Conservation (phyloP, 1,284 basidiomycete species). For the Sphaerobolus stellatus region DNA sequence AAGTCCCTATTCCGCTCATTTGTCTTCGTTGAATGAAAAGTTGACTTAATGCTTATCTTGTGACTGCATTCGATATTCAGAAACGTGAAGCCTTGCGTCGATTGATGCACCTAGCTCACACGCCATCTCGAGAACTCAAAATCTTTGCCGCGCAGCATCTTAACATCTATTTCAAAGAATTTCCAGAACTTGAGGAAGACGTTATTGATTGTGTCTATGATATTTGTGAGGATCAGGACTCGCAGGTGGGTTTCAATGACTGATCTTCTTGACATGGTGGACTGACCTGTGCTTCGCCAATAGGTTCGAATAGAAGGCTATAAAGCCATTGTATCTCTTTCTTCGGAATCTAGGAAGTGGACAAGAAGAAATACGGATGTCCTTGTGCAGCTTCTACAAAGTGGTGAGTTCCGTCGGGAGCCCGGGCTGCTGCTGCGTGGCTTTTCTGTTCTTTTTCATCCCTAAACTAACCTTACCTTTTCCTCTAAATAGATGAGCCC, state of each 20-base stretch:
- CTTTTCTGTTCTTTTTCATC: neutral
- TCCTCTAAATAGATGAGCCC: slow-evolving; percentile 51
- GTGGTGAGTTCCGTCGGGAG: no score
- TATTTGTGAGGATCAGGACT: slow-evolving; percentile 65
- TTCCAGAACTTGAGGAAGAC: slow-evolving; percentile 66
- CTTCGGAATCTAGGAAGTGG: slow-evolving; percentile 56
- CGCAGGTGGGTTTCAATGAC: slow-evolving; percentile 40
- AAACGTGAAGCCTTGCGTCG: slow-evolving; percentile 35
- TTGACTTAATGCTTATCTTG: neutral
- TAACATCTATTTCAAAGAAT: slow-evolving; percentile 58
- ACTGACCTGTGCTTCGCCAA: slow-evolving; percentile 9
- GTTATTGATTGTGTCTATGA: slow-evolving; percentile 74
- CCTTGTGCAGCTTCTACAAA: slow-evolving; percentile 69
- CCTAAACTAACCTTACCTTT: slow-evolving; percentile 9
- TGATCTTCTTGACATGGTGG: slow-evolving; percentile 4
- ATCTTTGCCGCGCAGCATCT: slow-evolving; percentile 59
- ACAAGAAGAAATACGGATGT: slow-evolving; percentile 71
- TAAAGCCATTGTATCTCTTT: slow-evolving; percentile 59
- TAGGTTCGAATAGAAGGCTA: slow-evolving; percentile 71
- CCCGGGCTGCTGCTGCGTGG: no score
- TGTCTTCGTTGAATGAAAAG: neutral
- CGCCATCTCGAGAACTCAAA: slow-evolving; percentile 43
- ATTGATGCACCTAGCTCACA: slow-evolving; percentile 39
- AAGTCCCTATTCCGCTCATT: neutral
- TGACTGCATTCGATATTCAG: no score